These are phyloP conservation scores for Malus hybrid DNA, from an alignment of 331 rosid species.

Conservation along the genomic window DNA sequence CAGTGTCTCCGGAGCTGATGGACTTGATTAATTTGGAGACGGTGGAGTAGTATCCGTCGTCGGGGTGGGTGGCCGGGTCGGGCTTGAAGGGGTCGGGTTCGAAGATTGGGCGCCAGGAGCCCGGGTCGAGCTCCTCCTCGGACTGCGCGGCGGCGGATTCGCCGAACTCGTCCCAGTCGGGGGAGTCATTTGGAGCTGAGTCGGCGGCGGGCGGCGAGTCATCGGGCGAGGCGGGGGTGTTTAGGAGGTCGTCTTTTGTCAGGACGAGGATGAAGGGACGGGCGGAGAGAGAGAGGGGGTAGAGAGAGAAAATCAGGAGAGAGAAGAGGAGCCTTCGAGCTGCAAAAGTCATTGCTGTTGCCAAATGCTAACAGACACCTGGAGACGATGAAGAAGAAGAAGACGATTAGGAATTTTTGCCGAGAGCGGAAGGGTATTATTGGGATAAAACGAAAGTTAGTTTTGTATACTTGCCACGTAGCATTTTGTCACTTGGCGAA, in stretches of 20 bases:
- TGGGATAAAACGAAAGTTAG: neutral
- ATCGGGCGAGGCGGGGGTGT: slow-evolving; percentile 21
- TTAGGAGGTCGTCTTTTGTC: slow-evolving; percentile 67
- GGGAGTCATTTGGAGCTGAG: slow-evolving; percentile 34
- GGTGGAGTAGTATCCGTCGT: slow-evolving; percentile 48
- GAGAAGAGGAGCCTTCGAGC: slow-evolving; percentile 19
- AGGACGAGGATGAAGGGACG: slow-evolving; percentile 65
- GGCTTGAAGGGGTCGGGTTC: slow-evolving; percentile 41
- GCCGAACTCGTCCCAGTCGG: slow-evolving; percentile 92
- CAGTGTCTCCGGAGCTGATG: slow-evolving; percentile 43
- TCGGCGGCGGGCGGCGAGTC: slow-evolving; percentile 49
- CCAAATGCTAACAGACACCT: neutral
- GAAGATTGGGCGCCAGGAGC: slow-evolving; percentile 88
- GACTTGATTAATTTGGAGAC: slow-evolving; percentile 44
- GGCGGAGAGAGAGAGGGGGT: slow-evolving; percentile 34
- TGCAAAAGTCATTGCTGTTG: slow-evolving; percentile 29
- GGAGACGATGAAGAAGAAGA: neutral
- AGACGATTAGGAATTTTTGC: neutral
- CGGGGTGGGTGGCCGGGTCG: slow-evolving; percentile 12
- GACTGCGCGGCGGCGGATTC: slow-evolving; percentile 57
- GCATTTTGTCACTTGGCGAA: neutral
- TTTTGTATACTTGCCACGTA: slow-evolving; percentile 23
- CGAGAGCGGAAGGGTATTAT: neutral
- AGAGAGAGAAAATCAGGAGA: slow-evolving; percentile 39
- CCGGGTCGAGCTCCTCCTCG: slow-evolving; percentile 81